phyloP scores from a whole-genome alignment of 495 filamentous ascomycete genomes.

The Amniculicola lignicola region DNA sequence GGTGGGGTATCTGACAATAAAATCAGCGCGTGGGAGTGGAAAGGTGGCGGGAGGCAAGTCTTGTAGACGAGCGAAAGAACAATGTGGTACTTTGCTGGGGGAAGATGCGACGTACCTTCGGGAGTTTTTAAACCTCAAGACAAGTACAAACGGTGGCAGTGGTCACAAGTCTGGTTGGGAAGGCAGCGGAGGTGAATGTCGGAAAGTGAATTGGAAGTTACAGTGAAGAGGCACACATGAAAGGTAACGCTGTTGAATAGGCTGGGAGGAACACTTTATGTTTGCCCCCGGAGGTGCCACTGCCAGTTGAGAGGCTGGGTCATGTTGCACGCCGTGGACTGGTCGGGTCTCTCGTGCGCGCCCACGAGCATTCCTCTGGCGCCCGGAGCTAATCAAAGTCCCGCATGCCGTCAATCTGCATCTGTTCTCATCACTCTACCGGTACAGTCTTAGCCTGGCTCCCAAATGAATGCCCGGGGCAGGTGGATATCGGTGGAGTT shows the following conservation, averaged over 20 bases:
- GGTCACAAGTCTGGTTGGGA: neutral
- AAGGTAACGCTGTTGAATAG: neutral
- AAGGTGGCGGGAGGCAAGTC: neutral
- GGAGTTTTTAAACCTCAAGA: too few species aligned
- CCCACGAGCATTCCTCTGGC: too few species aligned
- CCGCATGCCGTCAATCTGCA: neutral
- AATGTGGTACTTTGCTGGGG: neutral
- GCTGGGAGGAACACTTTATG: neutral
- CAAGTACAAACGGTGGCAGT: neutral
- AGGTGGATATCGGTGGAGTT: neutral
- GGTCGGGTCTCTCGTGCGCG: neutral
- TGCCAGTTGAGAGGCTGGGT: neutral
- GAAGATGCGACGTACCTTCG: too few species aligned
- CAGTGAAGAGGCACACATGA: neutral
- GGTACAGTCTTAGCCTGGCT: neutral
- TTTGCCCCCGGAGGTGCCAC: neutral
- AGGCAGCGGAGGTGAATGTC: neutral
- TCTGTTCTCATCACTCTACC: neutral
- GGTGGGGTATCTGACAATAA: neutral
- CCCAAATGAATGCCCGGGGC: neutral
- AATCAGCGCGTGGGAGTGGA: neutral
- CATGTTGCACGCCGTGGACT: neutral
- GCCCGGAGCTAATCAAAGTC: neutral
- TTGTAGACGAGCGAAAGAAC: neutral
- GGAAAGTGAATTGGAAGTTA: neutral